phyloP scores from a whole-genome alignment of 2,329 filamentous ascomycete genomes.

The Ophiostoma sp. region DNA sequence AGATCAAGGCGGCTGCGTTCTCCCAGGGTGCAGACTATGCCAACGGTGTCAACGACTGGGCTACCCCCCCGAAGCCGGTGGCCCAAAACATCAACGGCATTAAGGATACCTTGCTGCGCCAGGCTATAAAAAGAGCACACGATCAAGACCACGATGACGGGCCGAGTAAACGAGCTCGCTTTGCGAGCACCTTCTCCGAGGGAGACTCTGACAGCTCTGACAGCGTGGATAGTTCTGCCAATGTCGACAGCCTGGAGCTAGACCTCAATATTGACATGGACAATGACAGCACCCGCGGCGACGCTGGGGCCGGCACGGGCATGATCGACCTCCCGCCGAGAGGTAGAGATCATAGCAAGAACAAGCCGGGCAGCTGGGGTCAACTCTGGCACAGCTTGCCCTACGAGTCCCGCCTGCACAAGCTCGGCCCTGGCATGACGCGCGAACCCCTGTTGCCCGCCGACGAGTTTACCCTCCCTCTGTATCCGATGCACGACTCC shows the following conservation, averaged over 20 bases:
- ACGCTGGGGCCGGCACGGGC: constrained; percentile 12
- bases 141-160: not conserved
- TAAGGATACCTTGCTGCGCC: not conserved
- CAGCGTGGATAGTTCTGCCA: not conserved
- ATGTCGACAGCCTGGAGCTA: not conserved
- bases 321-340: not conserved
- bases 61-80: not conserved
- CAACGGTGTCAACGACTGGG: not conserved
- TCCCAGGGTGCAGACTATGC: not conserved
- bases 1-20: not conserved
- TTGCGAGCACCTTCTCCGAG: not conserved
- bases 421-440: constrained; percentile 16
- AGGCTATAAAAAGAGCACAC: not conserved
- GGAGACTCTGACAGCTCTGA: constrained; percentile 3
- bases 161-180: not conserved
- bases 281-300: not conserved
- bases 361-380: not conserved
- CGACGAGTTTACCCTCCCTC: not conserved
- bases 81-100: not conserved
- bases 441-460: not conserved
- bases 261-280: not conserved
- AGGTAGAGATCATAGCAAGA: not conserved
- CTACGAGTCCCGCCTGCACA: constrained; percentile 15
- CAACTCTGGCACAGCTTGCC: constrained; percentile 6
- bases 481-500: not conserved